These are phyloP conservation scores for Podila verticillata DNA, from an alignment of 192 early-diverging fungal species.

Conservation along the genomic window DNA sequence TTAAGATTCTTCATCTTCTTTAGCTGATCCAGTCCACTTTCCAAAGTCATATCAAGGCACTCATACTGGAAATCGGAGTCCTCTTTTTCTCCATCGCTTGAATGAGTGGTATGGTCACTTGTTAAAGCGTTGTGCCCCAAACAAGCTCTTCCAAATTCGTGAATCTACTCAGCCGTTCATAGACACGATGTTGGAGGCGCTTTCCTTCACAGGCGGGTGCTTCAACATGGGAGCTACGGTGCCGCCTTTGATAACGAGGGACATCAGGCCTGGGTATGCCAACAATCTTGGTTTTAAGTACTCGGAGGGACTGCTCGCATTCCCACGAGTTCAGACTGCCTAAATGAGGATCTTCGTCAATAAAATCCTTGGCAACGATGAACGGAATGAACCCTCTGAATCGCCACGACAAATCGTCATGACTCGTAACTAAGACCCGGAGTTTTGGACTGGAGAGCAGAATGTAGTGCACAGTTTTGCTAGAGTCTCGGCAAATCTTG, in stretches of 20 bases:
- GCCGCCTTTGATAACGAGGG: slow-evolving; percentile 4
- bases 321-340: slow-evolving; percentile 5
- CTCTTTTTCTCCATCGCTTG: too few relatives aligned
- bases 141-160: slow-evolving; percentile 13
- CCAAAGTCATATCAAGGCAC: too few relatives aligned
- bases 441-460: slow-evolving; percentile 11
- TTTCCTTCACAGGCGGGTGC: neutral
- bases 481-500: slow-evolving; percentile 1
- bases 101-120: too few relatives aligned
- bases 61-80: too few relatives aligned
- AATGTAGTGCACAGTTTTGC: slow-evolving; percentile 8
- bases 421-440: slow-evolving; percentile 1
- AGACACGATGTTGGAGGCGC: slow-evolving; percentile 7
- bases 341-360: neutral
- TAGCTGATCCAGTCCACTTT: too few relatives aligned
- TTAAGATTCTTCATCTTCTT: too few relatives aligned
- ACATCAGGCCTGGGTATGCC: slow-evolving; percentile 12
- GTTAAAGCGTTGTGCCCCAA: slow-evolving; percentile 2
- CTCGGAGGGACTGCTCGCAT: slow-evolving; percentile 5
- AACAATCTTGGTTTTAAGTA: slow-evolving; percentile 8
- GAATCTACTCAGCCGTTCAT: slow-evolving; percentile 12
- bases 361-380: slow-evolving; percentile 8
- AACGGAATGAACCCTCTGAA: neutral
- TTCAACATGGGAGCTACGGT: neutral
- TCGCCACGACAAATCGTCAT: slow-evolving; percentile 7